Base-by-base conservation (phyloP, 2,329 filamentous ascomycete species). In the Aspergillus fructus region DNA sequence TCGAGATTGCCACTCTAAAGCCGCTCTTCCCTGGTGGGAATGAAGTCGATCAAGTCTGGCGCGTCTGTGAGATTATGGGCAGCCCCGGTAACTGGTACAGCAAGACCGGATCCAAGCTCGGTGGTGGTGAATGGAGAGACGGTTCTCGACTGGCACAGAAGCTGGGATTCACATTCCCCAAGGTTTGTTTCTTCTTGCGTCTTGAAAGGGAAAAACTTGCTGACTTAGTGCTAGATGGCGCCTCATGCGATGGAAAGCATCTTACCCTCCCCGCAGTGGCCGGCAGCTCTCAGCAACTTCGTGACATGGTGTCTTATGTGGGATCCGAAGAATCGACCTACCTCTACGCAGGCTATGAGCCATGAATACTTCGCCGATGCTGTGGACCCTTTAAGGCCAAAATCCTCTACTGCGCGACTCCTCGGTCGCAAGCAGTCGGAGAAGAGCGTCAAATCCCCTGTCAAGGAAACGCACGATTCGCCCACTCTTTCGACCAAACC, bases 291-390 rank as follows among this genome's bases (percentile, higher is more conserved):
- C 55, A 89, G 89, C 68, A 86, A 96, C 58, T 97, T 99, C 70
- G 94, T 99, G 58, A 99, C 94, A 15, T 97, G 92, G 92, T 99
- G 94, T 76, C 77, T 99, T 64, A 94, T 97, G 90, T 99, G 94
- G 94, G 94, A 99, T 74, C 94, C 94, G 11, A 96, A 93, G 79
- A 87, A 81, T 69, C 85, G 94, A 59, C 94, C 94, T 45, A 97
- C 93, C 4, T 97, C 93, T 2, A 87, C 89, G 0, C 93, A 99
- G 75, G 93, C 94, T n/a, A 79, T 99, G 64, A 89, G 90, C 40
- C 94, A 99, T 73, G 93, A 97, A 65, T 99, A 96, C 76, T 99
- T 99, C 68, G 76, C 83, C 34, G 94, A 97, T 76, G 94, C 94
- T 2, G 86, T 96, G 50, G 94, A 99, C 73, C 94, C 94, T 13